Percentiles rank a stretch among this genome's conserved stretches.
Evolutionary conservation across 2,329 filamentous ascomycete species (phyloP).

Genomic region (Trichophyton equinum): DNA sequence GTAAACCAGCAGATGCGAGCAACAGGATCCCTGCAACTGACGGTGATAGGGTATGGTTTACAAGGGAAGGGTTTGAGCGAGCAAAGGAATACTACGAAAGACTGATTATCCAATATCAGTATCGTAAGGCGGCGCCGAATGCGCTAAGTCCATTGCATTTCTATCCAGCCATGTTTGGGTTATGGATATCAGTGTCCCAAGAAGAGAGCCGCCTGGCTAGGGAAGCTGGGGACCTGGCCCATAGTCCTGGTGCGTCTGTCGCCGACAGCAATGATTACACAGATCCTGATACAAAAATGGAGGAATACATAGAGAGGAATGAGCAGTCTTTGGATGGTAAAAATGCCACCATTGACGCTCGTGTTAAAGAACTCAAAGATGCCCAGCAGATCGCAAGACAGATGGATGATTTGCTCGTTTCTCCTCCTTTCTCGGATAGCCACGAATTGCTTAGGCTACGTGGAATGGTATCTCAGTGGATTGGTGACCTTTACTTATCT

Average conservation of each 20-base stretch:
- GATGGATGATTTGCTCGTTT: conserved; percentile 59
- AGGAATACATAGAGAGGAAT: conserved; percentile 4
- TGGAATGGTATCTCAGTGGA: conserved; percentile 62
- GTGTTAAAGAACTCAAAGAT: conserved; percentile 43
- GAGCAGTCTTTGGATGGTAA: background rate
- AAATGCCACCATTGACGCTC: conserved; percentile 27
- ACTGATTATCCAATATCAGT: conserved; percentile 64
- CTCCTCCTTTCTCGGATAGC: conserved; percentile 57
- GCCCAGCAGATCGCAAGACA: conserved; percentile 52
- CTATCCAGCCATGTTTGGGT: conserved; percentile 65
- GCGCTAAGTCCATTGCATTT: conserved; percentile 59
- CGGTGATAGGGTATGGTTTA: conserved; percentile 25
- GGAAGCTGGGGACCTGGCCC: conserved; percentile 20
- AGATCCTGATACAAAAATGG: conserved; percentile 17
- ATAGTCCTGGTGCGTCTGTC: conserved; percentile 15
- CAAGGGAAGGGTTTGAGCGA: conserved; percentile 40
- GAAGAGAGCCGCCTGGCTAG: conserved; percentile 43
- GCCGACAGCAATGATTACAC: conserved; percentile 21
- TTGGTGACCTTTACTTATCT: conserved; percentile 50
- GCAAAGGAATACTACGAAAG: conserved; percentile 62
- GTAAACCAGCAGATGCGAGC: conserved; percentile 7
- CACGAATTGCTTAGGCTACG: conserved; percentile 55
- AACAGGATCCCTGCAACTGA: background rate
- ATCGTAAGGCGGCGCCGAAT: conserved; percentile 48
- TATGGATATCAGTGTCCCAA: conserved; percentile 67